Evolutionary conservation across 2,329 filamentous ascomycete genomes (phyloP), one percentile per base, ranked within the genome.

Genomic region (Apiospora phragmitis): DNA sequence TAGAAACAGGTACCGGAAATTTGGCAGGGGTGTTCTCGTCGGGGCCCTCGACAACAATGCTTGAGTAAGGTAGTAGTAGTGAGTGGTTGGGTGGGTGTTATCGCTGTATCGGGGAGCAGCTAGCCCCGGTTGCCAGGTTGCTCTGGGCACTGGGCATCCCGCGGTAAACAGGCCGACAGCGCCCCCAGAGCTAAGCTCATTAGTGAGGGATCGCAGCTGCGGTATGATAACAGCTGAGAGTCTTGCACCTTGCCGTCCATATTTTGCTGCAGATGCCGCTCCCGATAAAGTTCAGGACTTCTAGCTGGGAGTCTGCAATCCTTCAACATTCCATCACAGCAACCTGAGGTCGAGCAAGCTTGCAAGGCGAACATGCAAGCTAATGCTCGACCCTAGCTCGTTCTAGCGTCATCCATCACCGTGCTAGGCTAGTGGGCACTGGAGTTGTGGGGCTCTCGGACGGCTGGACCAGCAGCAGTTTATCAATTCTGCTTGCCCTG

Each of bases 351-450:
- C n/a, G n/a, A 55, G 49, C 49, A 55, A 49, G 45, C 45, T 49
- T 49, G 47, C 49, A 55, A 62, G 55, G 55, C 55, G 55, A 38
- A 38, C 55, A 62, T 62, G 55, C 55, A 59, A 18, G 55, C 55
- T 62, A 62, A 62, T 62, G 55, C 55, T 59, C 29, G 32, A 35
- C 55, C 55, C 55, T 62, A 62, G 55, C 55, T 38, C 21, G 55
- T 62, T 62, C 32, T 62, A 62, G 55, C 55, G 55, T 62, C 55
- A 62, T 62, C 51, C 55, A 62, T 62, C 51, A 59, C 51, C 29
- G 51, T 35, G 51, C 51, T 59, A 59, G 29, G 51, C 29, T 35
- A 21, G 51, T 59, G 51, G 51, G 7, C 26, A 51, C 47, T 51
- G 47, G 24, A 51, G 47, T 14, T 9, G 26, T 32, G 49, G 49